Evolutionary conservation across 2,329 filamentous ascomycete species (phyloP).

Genomic region (Bisporella sp.): DNA sequence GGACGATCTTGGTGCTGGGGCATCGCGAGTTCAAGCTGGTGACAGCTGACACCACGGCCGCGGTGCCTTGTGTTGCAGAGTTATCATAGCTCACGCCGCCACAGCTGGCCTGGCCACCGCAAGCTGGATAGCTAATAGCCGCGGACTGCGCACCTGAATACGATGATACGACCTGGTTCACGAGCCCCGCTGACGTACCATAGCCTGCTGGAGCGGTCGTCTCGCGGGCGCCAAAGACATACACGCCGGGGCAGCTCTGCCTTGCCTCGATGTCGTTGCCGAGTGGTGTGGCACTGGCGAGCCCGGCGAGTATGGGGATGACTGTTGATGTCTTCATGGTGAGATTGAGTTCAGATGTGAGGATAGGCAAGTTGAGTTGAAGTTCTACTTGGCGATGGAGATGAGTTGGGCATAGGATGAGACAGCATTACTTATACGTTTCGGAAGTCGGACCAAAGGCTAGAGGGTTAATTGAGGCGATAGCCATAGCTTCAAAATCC

Average conservation of each 20-base stretch:
- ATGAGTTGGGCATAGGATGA: no score
- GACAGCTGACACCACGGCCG: slow-evolving; percentile 51
- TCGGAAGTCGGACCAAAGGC: no score
- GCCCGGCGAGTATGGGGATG: neutral
- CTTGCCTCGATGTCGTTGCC: neutral
- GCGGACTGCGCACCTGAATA: slow-evolving; percentile 46
- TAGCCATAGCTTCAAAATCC: no score
- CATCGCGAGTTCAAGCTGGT: slow-evolving; percentile 50
- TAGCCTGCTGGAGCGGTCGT: slow-evolving; percentile 42
- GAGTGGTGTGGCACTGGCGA: neutral
- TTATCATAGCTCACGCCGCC: slow-evolving; percentile 52
- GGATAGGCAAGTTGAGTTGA: no score
- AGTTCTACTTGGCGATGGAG: no score
- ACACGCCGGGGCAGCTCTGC: slow-evolving; percentile 35
- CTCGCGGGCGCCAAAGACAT: slow-evolving; percentile 45
- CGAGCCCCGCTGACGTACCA: slow-evolving; percentile 41
- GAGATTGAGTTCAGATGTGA: no score
- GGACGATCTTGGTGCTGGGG: slow-evolving; percentile 48
- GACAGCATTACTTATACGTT: no score
- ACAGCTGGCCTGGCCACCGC: slow-evolving; percentile 51
- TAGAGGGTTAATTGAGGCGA: no score
- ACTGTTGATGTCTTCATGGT: neutral
- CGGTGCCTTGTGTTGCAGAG: slow-evolving; percentile 50
- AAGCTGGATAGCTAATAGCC: slow-evolving; percentile 53
- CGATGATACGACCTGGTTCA: slow-evolving; percentile 40